These are phyloP conservation scores for Teratosphaeria gauchensis DNA, from an alignment of 2,329 filamentous ascomycete genomes.

Conservation along the genomic window DNA sequence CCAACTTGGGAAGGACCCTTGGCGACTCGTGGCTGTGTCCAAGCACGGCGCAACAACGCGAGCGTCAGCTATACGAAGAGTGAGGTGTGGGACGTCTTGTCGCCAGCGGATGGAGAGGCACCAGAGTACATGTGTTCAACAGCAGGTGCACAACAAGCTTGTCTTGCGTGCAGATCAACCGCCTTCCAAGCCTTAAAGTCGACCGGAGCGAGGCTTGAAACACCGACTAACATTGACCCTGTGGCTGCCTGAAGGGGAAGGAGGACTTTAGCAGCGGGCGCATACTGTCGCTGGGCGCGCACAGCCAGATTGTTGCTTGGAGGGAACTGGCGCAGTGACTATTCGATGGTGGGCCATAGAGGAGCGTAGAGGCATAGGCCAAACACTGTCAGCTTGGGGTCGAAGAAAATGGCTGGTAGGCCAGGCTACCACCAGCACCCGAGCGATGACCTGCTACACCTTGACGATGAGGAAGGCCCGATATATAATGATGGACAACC, in stretches of 20 bases:
- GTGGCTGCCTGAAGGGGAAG: background rate
- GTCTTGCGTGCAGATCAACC: background rate
- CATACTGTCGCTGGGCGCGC: background rate
- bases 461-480: conserved; percentile 59
- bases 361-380: background rate
- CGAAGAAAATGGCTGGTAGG: conserved; percentile 41
- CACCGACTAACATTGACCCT: background rate
- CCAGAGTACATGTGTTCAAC: background rate
- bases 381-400: background rate
- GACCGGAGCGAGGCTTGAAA: background rate
- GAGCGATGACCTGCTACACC: conserved; percentile 46
- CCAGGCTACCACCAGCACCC: conserved; percentile 39
- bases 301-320: background rate
- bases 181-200: background rate
- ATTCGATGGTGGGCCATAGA: background rate
- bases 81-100: background rate
- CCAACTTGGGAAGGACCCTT: background rate
- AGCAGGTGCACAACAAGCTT: background rate
- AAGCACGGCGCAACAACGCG: background rate
- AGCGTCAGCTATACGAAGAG: background rate
- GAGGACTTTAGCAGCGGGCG: background rate
- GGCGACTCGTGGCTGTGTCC: background rate
- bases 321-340: background rate
- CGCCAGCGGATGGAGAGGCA: background rate
- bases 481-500: conserved; percentile 67